These are phyloP conservation scores for Blepharisma undulans DNA, from an alignment of 169 alveolate species.

Conservation along the genomic window DNA sequence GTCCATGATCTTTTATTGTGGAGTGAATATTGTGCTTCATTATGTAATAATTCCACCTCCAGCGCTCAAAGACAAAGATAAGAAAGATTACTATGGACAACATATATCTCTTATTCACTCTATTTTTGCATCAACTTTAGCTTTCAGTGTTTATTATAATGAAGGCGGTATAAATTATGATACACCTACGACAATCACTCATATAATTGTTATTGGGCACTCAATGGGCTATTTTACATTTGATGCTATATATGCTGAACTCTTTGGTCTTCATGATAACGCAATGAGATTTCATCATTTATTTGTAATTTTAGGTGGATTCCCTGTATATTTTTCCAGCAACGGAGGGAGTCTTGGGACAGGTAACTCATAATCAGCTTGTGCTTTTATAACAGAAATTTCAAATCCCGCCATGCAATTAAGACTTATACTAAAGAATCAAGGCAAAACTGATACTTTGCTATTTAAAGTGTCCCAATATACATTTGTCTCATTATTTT, in stretches of 20 bases:
- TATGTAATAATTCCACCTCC: slow-evolving; percentile 11
- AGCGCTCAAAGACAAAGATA: not conserved
- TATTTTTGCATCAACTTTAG: not conserved
- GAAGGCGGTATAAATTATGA: slow-evolving; percentile 40
- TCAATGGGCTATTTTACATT: slow-evolving; percentile 33
- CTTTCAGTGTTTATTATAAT: not conserved
- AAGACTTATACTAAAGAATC: not conserved
- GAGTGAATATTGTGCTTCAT: not conserved
- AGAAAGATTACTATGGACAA: slow-evolving; percentile 31
- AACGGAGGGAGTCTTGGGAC: not conserved
- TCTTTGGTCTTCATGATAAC: slow-evolving; percentile 23
- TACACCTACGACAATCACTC: not conserved
- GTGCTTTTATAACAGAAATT: not conserved
- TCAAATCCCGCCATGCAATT: slow-evolving; percentile 29
- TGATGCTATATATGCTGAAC: slow-evolving; percentile 28
- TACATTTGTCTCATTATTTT: not conserved
- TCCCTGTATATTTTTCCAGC: not conserved
- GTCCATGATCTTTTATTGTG: not conserved
- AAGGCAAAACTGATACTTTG: not conserved
- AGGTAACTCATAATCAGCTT: slow-evolving; percentile 3
- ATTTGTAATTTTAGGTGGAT: slow-evolving; percentile 10
- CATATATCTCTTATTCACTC: slow-evolving; percentile 38
- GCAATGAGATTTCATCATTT: slow-evolving; percentile 27
- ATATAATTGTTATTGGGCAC: slow-evolving; percentile 9
- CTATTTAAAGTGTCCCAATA: not conserved